Percentiles rank a stretch among this genome's conserved stretches.
Conservation (phyloP, 352 stramenopile genomes). For the Phytophthora lateralis region DNA sequence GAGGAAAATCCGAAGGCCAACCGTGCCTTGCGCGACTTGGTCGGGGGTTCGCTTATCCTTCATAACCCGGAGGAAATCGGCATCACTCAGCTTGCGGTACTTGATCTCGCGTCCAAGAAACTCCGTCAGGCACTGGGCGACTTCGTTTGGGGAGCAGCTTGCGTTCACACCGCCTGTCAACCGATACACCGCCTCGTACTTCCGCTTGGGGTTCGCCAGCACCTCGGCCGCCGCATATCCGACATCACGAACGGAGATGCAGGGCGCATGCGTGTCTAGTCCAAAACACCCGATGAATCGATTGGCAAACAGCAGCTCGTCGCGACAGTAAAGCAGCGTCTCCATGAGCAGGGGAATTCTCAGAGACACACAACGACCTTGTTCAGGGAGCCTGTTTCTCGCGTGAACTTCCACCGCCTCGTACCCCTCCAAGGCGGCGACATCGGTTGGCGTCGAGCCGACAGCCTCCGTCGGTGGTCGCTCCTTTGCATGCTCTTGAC, state of each 20-base stretch:
- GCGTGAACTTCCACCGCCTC: conserved; percentile 75
- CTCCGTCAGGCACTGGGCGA: conserved; percentile 42
- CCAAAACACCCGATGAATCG: conserved; percentile 64
- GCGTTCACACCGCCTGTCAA: conserved; percentile 44
- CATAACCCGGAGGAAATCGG: conserved; percentile 46
- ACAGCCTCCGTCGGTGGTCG: conserved; percentile 21
- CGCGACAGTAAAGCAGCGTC: conserved; percentile 72
- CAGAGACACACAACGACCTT: conserved; percentile 53
- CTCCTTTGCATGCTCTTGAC: conserved; percentile 27
- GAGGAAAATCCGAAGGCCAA: conserved; percentile 60
- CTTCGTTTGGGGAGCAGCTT: conserved; percentile 50
- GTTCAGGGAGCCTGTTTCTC: conserved; percentile 41
- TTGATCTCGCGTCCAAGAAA: conserved; percentile 53
- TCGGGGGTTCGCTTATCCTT: conserved; percentile 56
- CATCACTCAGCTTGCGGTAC: conserved; percentile 56
- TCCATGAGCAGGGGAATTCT: conserved; percentile 81
- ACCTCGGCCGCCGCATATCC: conserved; percentile 56
- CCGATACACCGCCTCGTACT: conserved; percentile 63
- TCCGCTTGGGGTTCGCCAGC: conserved; percentile 46
- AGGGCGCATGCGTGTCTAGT: conserved; percentile 52
- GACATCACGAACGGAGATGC: conserved; percentile 73
- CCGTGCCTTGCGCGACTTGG: conserved; percentile 55
- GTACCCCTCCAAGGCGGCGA: conserved; percentile 43
- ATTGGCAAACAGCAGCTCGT: conserved; percentile 74
- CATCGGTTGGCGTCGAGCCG: conserved; percentile 21